Evolutionary conservation across 495 filamentous ascomycete genomes (phyloP).

Genomic region (Aspergillus steynii): DNA sequence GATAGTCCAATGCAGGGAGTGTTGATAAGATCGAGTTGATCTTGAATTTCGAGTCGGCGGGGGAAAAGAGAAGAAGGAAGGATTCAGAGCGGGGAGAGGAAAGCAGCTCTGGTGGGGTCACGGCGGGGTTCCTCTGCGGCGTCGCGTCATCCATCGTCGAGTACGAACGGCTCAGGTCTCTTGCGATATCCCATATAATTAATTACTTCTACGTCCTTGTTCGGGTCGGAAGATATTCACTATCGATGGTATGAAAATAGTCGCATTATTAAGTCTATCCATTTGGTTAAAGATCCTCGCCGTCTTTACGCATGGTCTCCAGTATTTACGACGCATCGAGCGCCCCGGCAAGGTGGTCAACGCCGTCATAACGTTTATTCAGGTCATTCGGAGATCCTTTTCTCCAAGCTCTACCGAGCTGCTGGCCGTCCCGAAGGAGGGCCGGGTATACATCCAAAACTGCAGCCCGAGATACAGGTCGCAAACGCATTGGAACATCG

Average conservation of each 20-base stretch:
- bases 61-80: background rate
- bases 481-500: conserved; percentile 85
- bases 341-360: background rate
- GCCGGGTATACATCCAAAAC: conserved; percentile 78
- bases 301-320: background rate
- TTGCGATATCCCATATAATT: no score
- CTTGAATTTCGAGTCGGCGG: no score
- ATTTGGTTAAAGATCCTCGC: background rate
- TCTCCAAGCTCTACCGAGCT: conserved; percentile 32
- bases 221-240: background rate
- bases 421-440: conserved; percentile 27
- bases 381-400: conserved; percentile 49
- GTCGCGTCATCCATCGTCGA: background rate
- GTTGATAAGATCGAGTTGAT: no score
- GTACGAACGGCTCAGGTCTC: no score
- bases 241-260: background rate
- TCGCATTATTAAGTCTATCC: conserved; percentile 1
- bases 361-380: conserved; percentile 13
- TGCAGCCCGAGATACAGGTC: conserved; percentile 83
- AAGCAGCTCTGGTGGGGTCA: background rate
- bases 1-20: background rate
- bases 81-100: background rate
- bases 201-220: background rate
- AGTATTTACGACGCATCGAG: conserved; percentile 25
- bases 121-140: background rate